A percentile compares a stretch with the other conserved stretches of the same genome.
phyloP scores from a whole-genome alignment of 352 stramenopile genomes.

The Phytopythium chamaehyphon region DNA sequence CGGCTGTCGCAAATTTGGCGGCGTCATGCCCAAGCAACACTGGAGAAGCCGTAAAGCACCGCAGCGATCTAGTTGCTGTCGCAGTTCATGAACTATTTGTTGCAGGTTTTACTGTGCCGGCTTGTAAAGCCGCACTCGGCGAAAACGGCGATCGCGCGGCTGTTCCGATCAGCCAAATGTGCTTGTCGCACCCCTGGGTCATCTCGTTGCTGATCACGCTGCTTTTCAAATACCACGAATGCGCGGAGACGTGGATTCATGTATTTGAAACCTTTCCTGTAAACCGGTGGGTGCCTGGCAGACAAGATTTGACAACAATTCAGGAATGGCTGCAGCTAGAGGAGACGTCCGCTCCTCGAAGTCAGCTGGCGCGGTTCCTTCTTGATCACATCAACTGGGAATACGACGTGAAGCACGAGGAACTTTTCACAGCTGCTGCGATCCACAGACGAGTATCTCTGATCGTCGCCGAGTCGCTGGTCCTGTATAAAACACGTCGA shows the following conservation, averaged over 20 bases:
- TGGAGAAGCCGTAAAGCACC: conserved; percentile 12
- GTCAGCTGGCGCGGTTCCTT: conserved; percentile 64
- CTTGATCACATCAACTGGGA: conserved; percentile 86
- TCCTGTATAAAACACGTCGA: conserved; percentile 59
- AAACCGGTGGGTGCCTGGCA: conserved; percentile 74
- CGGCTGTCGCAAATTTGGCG: conserved; percentile 59
- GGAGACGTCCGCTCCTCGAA: conserved; percentile 54
- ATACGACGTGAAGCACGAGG: conserved; percentile 55
- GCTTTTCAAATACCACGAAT: conserved; percentile 77
- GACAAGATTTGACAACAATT: conserved; percentile 57
- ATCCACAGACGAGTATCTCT: conserved; percentile 78
- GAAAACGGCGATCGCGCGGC: conserved; percentile 47
- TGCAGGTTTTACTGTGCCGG: conserved; percentile 44
- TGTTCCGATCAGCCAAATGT: conserved; percentile 55
- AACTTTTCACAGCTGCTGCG: conserved; percentile 60
- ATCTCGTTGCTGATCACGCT: conserved; percentile 59
- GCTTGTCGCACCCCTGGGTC: conserved; percentile 52
- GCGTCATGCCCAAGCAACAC: conserved; percentile 18
- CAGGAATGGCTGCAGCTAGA: conserved; percentile 84
- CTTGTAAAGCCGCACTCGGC: conserved; percentile 39
- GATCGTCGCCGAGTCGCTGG: conserved; percentile 70
- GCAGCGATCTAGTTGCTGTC: conserved; percentile 43
- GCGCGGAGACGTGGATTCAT: conserved; percentile 71
- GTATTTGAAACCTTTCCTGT: conserved; percentile 86
- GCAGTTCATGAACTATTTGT: conserved; percentile 71